A percentile compares a stretch with the other conserved stretches of the same genome.
Evolutionary conservation across 225 moss, liverwort and hornwort genomes (phyloP).

Genomic region (Takakia lepidozioides): DNA sequence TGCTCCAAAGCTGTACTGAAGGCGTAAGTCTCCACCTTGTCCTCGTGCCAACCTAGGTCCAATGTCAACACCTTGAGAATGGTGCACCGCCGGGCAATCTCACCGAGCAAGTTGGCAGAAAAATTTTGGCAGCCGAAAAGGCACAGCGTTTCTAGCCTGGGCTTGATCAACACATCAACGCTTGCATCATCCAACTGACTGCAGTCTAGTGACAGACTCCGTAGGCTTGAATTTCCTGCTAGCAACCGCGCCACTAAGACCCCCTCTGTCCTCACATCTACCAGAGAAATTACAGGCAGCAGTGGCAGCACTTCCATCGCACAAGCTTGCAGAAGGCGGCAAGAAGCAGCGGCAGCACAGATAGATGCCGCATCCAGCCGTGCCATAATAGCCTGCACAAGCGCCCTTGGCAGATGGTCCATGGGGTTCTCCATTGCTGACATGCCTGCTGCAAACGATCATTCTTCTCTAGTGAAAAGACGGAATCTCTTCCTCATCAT

Average conservation of each 20-base stretch:
- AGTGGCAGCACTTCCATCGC: slow-evolving; percentile 47
- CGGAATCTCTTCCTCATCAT: too few species aligned
- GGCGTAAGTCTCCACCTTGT: slow-evolving; percentile 49
- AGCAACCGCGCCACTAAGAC: slow-evolving; percentile 29
- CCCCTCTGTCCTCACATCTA: slow-evolving; percentile 24
- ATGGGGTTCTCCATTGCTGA: slow-evolving; percentile 30
- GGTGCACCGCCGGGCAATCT: slow-evolving; percentile 41
- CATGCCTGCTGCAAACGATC: too few species aligned
- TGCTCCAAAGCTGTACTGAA: slow-evolving; percentile 75
- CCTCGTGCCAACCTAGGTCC: slow-evolving; percentile 89
- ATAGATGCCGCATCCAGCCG: slow-evolving; percentile 65
- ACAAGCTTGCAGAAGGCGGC: slow-evolving; percentile 46
- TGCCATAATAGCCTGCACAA: slow-evolving; percentile 46
- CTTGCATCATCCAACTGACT: slow-evolving; percentile 49
- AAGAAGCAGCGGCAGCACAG: slow-evolving; percentile 58
- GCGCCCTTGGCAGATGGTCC: slow-evolving; percentile 52
- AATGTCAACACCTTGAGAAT: slow-evolving; percentile 52
- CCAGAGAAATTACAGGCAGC: slow-evolving; percentile 30
- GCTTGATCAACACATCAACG: slow-evolving; percentile 32
- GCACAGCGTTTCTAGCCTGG: slow-evolving; percentile 26
- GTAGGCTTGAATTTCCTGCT: slow-evolving; percentile 22
- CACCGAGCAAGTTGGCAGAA: slow-evolving; percentile 34
- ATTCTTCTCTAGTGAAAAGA: too few species aligned
- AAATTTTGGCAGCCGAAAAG: slow-evolving; percentile 34
- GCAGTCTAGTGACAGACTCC: slow-evolving; percentile 40